A percentile compares a stretch with the other conserved stretches of the same genome.
Conservation (phyloP, 1,284 basidiomycete species). For the Pascua sp. region DNA sequence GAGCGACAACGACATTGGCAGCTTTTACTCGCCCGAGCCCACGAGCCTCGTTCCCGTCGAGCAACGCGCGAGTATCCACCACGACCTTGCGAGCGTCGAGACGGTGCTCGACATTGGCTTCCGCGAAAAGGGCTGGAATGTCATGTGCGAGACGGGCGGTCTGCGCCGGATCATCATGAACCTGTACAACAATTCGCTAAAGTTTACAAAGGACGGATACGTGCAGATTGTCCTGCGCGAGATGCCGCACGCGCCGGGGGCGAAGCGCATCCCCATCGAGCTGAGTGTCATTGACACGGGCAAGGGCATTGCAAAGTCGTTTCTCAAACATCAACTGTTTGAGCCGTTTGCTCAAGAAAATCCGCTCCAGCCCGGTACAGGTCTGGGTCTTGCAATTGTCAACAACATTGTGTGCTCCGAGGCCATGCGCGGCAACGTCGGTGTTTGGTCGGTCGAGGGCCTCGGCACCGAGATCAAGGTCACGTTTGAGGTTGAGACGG, state of each 20-base stretch:
- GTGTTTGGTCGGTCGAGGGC: constrained; percentile 62
- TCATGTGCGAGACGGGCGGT: constrained; percentile 88
- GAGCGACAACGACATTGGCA: constrained; percentile 68
- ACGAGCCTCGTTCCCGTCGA: constrained; percentile 52
- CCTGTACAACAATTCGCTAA: constrained; percentile 88
- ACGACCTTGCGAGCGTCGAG: constrained; percentile 53
- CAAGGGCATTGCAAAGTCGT: constrained; percentile 84
- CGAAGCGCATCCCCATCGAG: constrained; percentile 70
- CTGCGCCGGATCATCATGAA: constrained; percentile 93
- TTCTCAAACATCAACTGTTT: constrained; percentile 90
- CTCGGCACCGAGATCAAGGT: constrained; percentile 91
- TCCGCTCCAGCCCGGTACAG: constrained; percentile 76
- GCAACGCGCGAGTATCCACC: constrained; percentile 42
- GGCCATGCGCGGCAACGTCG: constrained; percentile 73
- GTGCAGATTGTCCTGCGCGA: constrained; percentile 81
- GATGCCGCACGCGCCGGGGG: constrained; percentile 57
- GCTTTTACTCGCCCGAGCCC: constrained; percentile 73
- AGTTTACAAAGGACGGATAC: constrained; percentile 87
- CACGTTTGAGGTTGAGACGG: constrained; percentile 70
- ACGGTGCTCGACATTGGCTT: constrained; percentile 73
- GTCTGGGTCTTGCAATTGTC: constrained; percentile 93
- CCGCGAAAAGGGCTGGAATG: constrained; percentile 69
- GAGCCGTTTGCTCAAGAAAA: constrained; percentile 87
- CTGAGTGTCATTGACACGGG: constrained; percentile 85
- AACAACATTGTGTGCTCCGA: constrained; percentile 79